Base-by-base conservation (phyloP, 106 monocot genomes). In the Platanthera guangdongensis region DNA sequence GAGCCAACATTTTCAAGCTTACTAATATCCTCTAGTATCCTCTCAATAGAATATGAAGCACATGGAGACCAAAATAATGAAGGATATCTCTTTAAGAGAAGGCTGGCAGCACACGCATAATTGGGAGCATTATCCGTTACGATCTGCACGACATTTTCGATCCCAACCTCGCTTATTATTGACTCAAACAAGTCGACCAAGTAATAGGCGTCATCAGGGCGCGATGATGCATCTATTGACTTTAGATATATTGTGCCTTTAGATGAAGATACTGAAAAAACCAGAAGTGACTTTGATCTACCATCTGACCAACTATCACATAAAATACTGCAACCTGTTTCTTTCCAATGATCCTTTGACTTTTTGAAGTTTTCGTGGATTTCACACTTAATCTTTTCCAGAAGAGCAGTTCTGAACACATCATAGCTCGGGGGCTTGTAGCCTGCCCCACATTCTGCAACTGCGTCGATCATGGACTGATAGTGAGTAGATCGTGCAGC, bases 241-340 rank as follows among this genome's bases (percentile, higher is more conserved):
- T 79, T 85, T 2, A 86, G 67, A 74, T 71, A 71, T n/a, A 25
- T 39, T 4, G 5, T 67, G 16, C 67, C 87, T 74, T 78, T 84
- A 11, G 84, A 57, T 73, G 87, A 79, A 32, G 84, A 75, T 55
- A 87, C 81, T 25, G 87, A 87, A 50, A 84, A 79, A 47, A 87
- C 84, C 48, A 87, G 25, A 22, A 84, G 48, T 39, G 84, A 81
- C 68, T 51, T 81, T 11, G 87, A 79, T 39, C 79, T 72, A 11
- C 87, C 84, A 77, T 87, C 81, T 51, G 87, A 84, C 87, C 87
- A 87, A 73, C 77, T 81, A 21, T 87, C 81, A 12, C 45, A 78
- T 48, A 87, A 76, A 76, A 87, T 81, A 19, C 81, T 84, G 81
- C 81, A 83, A 10, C 87, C 83, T 53, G 78, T 81, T 65, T 84